phyloP scores from a whole-genome alignment of 2,329 filamentous ascomycete species.

The Neopestalotiopsis sp. region DNA sequence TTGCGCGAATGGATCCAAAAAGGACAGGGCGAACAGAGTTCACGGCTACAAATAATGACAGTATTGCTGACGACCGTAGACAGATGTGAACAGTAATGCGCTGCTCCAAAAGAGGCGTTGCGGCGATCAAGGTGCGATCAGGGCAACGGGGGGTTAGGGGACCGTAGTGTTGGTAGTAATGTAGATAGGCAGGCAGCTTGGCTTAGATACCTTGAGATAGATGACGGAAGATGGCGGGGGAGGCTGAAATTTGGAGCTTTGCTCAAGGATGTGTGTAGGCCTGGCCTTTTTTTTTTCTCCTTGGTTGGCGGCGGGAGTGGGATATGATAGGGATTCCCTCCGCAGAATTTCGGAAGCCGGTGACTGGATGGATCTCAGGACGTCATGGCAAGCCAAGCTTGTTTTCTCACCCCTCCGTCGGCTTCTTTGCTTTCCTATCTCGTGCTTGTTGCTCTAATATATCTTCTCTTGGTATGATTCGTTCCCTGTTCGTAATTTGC shows the following conservation, averaged over 20 bases:
- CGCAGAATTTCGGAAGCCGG: constrained; percentile 5
- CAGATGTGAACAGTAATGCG: constrained; percentile 1
- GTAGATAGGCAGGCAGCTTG: neutral
- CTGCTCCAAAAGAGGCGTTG: neutral
- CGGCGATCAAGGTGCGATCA: neutral
- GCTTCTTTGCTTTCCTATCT: constrained; percentile 2
- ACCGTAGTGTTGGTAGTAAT: neutral
- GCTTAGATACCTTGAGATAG: neutral
- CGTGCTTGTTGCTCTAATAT: neutral
- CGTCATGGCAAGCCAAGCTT: constrained; percentile 15
- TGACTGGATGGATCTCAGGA: constrained; percentile 14
- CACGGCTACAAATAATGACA: neutral
- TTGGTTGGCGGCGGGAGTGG: neutral
- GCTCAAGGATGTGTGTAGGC: constrained; percentile 12
- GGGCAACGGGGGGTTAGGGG: neutral
- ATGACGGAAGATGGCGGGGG: constrained; percentile 16
- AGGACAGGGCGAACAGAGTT: neutral
- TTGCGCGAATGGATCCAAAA: neutral
- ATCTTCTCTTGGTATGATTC: neutral
- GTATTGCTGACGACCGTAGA: neutral
- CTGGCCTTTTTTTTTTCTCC: neutral
- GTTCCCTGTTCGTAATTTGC: neutral
- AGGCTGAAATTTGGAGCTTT: constrained; percentile 17
- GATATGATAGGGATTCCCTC: neutral
- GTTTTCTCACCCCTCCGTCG: neutral